Evolutionary conservation across 73 alveolate species (phyloP).

Genomic region (Paraurostyla sp.): DNA sequence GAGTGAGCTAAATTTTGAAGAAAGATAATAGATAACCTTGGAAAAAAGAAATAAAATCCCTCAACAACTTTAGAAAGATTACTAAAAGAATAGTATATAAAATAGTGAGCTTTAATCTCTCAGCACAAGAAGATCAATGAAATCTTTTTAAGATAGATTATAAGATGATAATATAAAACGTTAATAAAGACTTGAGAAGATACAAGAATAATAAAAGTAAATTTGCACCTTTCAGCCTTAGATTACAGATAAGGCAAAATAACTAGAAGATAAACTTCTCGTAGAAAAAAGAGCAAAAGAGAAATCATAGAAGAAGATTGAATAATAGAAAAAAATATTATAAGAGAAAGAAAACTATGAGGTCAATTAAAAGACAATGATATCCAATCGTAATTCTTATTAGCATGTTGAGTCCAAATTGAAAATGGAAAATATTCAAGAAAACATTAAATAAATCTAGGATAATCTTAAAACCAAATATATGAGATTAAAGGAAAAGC

Average conservation of each 20-base stretch:
- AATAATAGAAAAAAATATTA: not conserved
- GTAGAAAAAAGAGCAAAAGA: constrained; percentile 4
- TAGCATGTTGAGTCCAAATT: constrained; percentile 16
- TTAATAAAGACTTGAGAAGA: not conserved
- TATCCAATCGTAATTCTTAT: not conserved
- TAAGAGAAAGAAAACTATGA: not conserved
- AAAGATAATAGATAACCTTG: not conserved
- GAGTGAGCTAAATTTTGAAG: constrained; percentile 15
- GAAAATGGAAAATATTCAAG: constrained; percentile 16
- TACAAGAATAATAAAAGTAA: not conserved
- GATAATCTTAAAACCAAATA: not conserved
- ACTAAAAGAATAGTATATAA: too few relatives aligned
- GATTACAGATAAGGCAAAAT: constrained; percentile 7
- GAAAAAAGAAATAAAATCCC: not conserved
- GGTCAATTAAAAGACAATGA: not conserved
- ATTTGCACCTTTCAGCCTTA: not conserved
- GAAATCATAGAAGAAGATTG: not conserved
- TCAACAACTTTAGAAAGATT: not conserved
- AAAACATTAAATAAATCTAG: constrained; percentile 1
- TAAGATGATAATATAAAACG: not conserved
- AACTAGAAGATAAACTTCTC: not conserved
- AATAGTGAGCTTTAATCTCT: too few relatives aligned
- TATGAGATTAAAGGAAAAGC: not conserved
- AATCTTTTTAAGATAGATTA: not conserved
- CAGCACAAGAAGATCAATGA: not conserved